Conservation (phyloP, 2,329 filamentous ascomycete species). For the Coniochaeta pulveracea region DNA sequence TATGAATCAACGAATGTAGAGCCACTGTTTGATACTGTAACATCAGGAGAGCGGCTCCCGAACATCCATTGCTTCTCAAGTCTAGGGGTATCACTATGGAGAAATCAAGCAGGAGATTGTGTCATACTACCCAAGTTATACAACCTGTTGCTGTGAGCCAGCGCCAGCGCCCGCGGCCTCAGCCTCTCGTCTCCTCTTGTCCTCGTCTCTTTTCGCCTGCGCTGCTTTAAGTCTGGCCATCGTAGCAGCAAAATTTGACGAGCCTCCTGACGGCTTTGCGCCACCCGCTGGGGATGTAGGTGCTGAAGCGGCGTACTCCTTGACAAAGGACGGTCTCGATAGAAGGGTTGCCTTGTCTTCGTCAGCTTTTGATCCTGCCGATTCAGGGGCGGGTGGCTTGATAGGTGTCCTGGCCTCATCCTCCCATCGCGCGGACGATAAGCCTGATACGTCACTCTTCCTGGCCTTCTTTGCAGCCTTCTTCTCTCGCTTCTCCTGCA, state of each 20-base stretch:
- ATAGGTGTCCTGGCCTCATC: slow-evolving; percentile 4
- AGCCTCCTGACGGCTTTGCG: not conserved
- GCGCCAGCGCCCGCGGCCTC: slow-evolving; percentile 22
- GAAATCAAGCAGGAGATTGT: too few species aligned
- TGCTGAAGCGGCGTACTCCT: slow-evolving; percentile 1
- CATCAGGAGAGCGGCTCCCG: too few species aligned
- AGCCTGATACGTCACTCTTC: slow-evolving; percentile 17
- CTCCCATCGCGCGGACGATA: not conserved
- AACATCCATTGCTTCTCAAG: too few species aligned
- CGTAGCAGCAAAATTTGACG: slow-evolving; percentile 22
- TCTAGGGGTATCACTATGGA: slow-evolving; percentile 11
- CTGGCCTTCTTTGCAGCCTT: slow-evolving; percentile 23
- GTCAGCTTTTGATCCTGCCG: slow-evolving; percentile 22
- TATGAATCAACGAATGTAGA: not conserved
- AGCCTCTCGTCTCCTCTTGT: slow-evolving; percentile 34
- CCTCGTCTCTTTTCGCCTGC: slow-evolving; percentile 37
- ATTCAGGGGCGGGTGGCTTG: slow-evolving; percentile 7
- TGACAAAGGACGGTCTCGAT: not conserved
- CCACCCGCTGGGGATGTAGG: slow-evolving; percentile 1
- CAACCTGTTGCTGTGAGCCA: slow-evolving; percentile 1
- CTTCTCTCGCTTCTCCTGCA: slow-evolving; percentile 23
- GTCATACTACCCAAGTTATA: not conserved
- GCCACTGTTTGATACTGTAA: not conserved
- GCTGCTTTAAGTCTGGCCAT: slow-evolving; percentile 46
- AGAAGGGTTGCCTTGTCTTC: slow-evolving; percentile 12